phyloP scores from a whole-genome alignment of 2,329 filamentous ascomycete species.

The Bipolaris zeicola region DNA sequence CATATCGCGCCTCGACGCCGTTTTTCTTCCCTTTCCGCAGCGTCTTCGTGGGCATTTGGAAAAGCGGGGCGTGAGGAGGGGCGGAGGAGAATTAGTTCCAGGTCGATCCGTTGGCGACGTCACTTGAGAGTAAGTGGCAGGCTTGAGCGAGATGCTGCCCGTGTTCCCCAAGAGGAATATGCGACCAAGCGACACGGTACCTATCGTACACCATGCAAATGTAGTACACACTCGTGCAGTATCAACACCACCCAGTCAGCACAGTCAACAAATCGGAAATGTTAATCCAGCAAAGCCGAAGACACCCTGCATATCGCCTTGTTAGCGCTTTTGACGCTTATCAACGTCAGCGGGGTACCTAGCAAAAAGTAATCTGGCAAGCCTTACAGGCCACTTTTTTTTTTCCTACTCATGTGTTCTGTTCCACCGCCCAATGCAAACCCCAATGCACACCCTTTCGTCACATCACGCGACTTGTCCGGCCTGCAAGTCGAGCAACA shows the following conservation, averaged over 20 bases:
- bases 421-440: neutral
- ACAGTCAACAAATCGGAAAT: neutral
- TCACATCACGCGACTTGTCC: neutral
- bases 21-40: neutral
- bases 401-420: neutral
- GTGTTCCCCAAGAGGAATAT: neutral
- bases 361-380: neutral
- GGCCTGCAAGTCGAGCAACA: neutral
- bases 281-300: neutral
- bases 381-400: neutral
- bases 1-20: neutral
- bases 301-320: neutral
- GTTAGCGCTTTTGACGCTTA: neutral
- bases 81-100: neutral
- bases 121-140: neutral
- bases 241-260: neutral
- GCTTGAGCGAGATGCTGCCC: neutral
- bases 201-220: neutral
- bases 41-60: conserved; percentile 4
- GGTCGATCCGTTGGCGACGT: neutral
- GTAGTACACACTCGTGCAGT: too few relatives aligned
- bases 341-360: neutral
- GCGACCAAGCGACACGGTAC: neutral
- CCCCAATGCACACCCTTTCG: neutral
- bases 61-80: conserved; percentile 5